Evolutionary conservation across 371 early-diverging fungal genomes (phyloP).

Genomic region (Mortierella sp.): DNA sequence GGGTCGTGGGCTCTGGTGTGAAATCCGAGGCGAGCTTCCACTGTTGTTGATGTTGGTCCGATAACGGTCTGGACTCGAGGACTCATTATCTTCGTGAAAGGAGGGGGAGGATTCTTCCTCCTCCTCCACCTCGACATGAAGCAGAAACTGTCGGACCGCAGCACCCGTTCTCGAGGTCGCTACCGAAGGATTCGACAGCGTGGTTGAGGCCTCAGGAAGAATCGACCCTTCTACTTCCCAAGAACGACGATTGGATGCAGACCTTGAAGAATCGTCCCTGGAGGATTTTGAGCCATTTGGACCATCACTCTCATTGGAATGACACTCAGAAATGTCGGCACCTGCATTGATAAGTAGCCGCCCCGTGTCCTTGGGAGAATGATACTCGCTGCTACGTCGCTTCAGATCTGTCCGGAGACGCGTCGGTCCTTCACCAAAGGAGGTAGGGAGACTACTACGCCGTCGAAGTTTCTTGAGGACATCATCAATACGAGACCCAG

Average conservation of each 20-base stretch:
- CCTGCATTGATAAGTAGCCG: not conserved
- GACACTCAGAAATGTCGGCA: not conserved
- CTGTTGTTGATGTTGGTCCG: conserved; percentile 19
- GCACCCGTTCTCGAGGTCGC: too few species aligned
- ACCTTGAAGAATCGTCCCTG: too few species aligned
- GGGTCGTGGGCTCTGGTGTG: conserved; percentile 5
- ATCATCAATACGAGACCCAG: too few species aligned
- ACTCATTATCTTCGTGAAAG: conserved; percentile 1
- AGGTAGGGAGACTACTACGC: conserved; percentile 39
- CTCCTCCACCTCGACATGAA: conserved; percentile 20
- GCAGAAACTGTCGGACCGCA: not conserved
- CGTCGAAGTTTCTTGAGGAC: conserved; percentile 22
- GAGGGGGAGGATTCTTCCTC: conserved; percentile 9
- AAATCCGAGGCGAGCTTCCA: conserved; percentile 18
- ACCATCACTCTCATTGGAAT: too few species aligned
- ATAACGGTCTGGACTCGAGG: conserved; percentile 13
- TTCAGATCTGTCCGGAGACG: conserved; percentile 8
- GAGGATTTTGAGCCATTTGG: too few species aligned
- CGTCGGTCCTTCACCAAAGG: conserved; percentile 20
- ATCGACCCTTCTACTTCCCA: too few species aligned
- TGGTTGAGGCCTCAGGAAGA: too few species aligned
- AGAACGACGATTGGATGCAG: too few species aligned
- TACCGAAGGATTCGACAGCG: too few species aligned
- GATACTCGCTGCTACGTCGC: conserved; percentile 30
- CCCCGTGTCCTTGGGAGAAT: conserved; percentile 14